Conservation (phyloP, 2,329 filamentous ascomycete genomes). For the Periglandula ipomoeae region DNA sequence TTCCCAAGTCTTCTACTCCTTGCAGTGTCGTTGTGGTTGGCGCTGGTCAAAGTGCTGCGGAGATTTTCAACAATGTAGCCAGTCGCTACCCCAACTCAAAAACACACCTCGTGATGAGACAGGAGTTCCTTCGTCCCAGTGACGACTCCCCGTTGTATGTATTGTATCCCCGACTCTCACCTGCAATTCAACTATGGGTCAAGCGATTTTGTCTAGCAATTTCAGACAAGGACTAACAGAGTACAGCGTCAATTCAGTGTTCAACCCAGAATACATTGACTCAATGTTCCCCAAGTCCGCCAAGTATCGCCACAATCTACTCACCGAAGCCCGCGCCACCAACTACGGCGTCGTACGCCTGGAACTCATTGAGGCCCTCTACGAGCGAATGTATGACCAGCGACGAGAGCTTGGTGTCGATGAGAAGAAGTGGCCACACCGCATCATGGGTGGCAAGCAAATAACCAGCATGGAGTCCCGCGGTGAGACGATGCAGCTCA, state of each 20-base stretch:
- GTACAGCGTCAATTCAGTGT: slow-evolving; percentile 81
- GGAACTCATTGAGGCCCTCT: slow-evolving; percentile 82
- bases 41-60: slow-evolving; percentile 84
- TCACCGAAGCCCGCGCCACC: slow-evolving; percentile 68
- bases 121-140: slow-evolving; percentile 75
- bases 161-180: not conserved
- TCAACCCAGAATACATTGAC: slow-evolving; percentile 81
- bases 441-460: slow-evolving; percentile 62
- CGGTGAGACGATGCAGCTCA: slow-evolving; percentile 46
- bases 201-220: not conserved
- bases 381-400: slow-evolving; percentile 82
- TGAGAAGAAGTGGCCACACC: slow-evolving; percentile 69
- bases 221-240: not conserved
- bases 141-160: slow-evolving; percentile 93
- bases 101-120: slow-evolving; percentile 72
- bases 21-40: slow-evolving; percentile 80
- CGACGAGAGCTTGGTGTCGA: slow-evolving; percentile 59
- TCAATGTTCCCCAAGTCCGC: slow-evolving; percentile 60
- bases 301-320: slow-evolving; percentile 47
- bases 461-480: slow-evolving; percentile 52
- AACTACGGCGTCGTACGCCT: slow-evolving; percentile 94
- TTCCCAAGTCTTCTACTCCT: slow-evolving; percentile 43
- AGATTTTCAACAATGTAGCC: slow-evolving; percentile 89
- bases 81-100: slow-evolving; percentile 71
- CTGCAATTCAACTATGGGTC: not conserved